Conservation (phyloP, 169 alveolate species). For the Babesia ovis region DNA sequence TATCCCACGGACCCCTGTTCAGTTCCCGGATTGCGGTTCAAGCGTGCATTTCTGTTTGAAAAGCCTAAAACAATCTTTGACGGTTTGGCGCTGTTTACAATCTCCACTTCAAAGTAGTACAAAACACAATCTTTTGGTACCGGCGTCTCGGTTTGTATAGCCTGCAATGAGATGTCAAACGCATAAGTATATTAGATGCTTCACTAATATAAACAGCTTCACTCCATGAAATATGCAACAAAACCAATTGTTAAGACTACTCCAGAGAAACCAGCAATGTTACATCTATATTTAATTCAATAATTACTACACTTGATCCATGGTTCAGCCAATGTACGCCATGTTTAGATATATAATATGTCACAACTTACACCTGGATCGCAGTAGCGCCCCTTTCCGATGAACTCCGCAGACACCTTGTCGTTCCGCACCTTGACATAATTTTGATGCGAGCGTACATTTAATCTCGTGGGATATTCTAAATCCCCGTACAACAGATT, state of each 20-base stretch:
- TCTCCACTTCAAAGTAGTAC: slow-evolving; percentile 77
- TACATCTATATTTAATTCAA: no score
- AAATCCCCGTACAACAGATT: slow-evolving; percentile 22
- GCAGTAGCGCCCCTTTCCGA: slow-evolving; percentile 67
- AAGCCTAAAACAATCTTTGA: slow-evolving; percentile 79
- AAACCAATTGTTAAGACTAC: neutral
- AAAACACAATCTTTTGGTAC: slow-evolving; percentile 77
- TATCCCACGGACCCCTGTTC: slow-evolving; percentile 76
- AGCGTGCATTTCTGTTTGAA: slow-evolving; percentile 64
- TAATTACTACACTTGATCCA: no score
- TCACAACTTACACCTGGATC: slow-evolving; percentile 71
- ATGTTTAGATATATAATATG: neutral
- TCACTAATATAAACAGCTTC: neutral
- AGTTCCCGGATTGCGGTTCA: slow-evolving; percentile 78
- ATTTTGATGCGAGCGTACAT: slow-evolving; percentile 59
- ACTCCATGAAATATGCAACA: neutral
- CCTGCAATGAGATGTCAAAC: slow-evolving; percentile 55
- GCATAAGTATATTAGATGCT: neutral
- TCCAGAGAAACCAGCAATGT: no score
- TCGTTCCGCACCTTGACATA: slow-evolving; percentile 55
- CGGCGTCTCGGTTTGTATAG: slow-evolving; percentile 76
- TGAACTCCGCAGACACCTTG: slow-evolving; percentile 54
- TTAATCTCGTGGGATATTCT: slow-evolving; percentile 50
- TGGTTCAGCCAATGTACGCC: no score
- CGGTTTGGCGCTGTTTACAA: slow-evolving; percentile 62